These are phyloP conservation scores for Neohortaea acidophila DNA, from an alignment of 495 filamentous ascomycete genomes.

Conservation along the genomic window DNA sequence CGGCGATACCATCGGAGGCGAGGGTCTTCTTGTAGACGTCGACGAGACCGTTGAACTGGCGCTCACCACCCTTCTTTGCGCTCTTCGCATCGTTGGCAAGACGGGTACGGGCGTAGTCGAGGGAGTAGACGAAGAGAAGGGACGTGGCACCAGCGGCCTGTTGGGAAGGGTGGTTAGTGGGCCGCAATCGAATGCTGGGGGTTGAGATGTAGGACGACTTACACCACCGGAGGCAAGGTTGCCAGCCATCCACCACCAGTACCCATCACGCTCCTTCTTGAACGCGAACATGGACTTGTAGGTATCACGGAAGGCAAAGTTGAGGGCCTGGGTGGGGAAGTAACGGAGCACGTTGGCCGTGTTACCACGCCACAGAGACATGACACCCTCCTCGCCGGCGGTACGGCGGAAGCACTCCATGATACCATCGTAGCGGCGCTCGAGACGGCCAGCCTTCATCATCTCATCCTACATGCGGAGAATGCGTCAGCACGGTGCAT, in stretches of 20 bases:
- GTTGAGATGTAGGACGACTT: conserved; percentile 27
- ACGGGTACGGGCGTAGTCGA: conserved; percentile 99
- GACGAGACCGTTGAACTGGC: conserved; percentile 98
- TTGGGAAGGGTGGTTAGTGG: conserved; percentile 21
- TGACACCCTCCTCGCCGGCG: conserved; percentile 59
- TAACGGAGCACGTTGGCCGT: conserved; percentile 99
- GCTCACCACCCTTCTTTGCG: conserved; percentile 90
- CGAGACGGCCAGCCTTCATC: conserved; percentile 94
- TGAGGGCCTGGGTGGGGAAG: conserved; percentile 98
- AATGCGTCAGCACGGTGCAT: neutral
- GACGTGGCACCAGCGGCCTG: conserved; percentile 97
- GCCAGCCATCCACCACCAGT: conserved; percentile 97
- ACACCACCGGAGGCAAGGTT: conserved; percentile 99
- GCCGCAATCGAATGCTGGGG: neutral
- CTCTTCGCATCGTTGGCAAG: conserved; percentile 98
- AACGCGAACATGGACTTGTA: conserved; percentile 99
- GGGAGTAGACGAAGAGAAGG: conserved; percentile 99
- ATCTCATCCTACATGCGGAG: conserved; percentile 76
- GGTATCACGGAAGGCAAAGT: conserved; percentile 99
- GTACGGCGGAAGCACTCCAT: conserved; percentile 88
- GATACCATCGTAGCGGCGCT: conserved; percentile 93
- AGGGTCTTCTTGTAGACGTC: conserved; percentile 99
- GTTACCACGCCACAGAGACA: conserved; percentile 97
- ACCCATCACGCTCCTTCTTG: conserved; percentile 99
- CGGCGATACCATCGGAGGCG: conserved; percentile 89